phyloP scores from a whole-genome alignment of 305 asterid genomes.

The Rubia balearica region DNA sequence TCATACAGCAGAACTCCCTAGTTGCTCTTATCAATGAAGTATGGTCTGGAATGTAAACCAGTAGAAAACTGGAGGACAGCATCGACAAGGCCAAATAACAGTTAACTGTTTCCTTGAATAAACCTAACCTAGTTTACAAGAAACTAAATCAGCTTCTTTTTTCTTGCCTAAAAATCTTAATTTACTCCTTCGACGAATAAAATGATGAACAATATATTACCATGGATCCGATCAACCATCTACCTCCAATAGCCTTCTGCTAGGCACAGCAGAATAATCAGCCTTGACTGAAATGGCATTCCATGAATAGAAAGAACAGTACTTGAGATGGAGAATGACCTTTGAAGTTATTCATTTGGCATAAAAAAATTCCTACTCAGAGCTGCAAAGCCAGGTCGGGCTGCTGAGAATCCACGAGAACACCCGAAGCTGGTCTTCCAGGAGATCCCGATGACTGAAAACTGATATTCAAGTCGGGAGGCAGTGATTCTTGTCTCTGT shows the following conservation, averaged over 20 bases:
- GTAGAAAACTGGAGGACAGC: background rate
- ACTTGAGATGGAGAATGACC: background rate
- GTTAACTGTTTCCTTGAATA: constrained; percentile 3
- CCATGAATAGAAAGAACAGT: background rate
- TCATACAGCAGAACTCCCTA: background rate
- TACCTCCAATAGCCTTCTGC: background rate
- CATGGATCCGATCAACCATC: background rate
- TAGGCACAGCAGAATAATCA: background rate
- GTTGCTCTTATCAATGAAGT: background rate
- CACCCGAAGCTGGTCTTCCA: constrained; percentile 67
- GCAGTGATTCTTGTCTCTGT: constrained; percentile 64
- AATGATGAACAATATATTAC: background rate
- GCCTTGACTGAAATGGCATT: background rate
- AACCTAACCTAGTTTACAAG: constrained; percentile 16
- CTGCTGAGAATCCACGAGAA: constrained; percentile 86
- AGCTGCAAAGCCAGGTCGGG: constrained; percentile 99
- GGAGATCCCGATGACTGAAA: constrained; percentile 89
- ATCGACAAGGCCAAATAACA: constrained; percentile 8
- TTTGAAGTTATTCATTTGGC: constrained; percentile 5
- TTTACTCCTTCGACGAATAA: background rate
- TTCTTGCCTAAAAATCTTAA: background rate
- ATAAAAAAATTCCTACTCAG: constrained; percentile 22
- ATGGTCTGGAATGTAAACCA: background rate
- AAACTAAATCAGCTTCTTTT: constrained; percentile 1
- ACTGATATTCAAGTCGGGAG: constrained; percentile 85